Evolutionary conservation across 2,329 filamentous ascomycete genomes (phyloP).

Genomic region (Fusarium sp.): DNA sequence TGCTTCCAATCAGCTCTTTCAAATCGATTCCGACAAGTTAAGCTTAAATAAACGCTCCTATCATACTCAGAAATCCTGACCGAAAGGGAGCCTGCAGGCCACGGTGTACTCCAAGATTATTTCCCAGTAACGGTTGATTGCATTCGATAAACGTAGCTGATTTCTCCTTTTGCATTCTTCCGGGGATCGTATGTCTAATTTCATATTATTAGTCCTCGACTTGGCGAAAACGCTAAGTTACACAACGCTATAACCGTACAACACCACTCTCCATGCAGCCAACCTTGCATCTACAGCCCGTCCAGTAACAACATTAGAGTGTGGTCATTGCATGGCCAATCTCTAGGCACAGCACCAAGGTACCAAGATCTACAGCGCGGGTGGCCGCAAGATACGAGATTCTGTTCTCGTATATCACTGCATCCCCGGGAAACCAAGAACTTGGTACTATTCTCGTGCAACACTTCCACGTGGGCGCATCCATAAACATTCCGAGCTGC

Average conservation of each 20-base stretch:
- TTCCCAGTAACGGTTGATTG: not conserved
- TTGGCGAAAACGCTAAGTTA: slow-evolving; percentile 10
- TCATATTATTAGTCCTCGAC: not conserved
- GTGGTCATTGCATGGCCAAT: slow-evolving; percentile 3
- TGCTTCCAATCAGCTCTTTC: not conserved
- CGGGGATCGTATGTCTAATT: not conserved
- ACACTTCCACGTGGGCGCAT: slow-evolving; percentile 2
- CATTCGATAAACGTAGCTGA: not conserved
- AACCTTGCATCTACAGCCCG: slow-evolving; percentile 6
- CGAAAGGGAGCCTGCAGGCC: not conserved
- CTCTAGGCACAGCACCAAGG: not conserved
- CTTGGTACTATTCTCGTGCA: not conserved
- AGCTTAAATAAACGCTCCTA: not conserved
- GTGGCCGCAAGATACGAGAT: slow-evolving; percentile 29
- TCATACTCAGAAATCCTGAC: not conserved
- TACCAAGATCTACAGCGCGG: slow-evolving; percentile 16
- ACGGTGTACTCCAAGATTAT: not conserved
- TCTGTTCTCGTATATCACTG: slow-evolving; percentile 22
- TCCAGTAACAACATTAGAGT: not conserved
- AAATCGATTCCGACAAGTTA: not conserved
- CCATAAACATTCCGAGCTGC: not conserved
- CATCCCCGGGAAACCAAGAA: not conserved
- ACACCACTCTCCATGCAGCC: slow-evolving; percentile 4
- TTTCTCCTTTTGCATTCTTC: not conserved
- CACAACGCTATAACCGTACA: slow-evolving; percentile 2